Conservation (phyloP, 208 protist genomes). For the Porcisia hertigi region DNA sequence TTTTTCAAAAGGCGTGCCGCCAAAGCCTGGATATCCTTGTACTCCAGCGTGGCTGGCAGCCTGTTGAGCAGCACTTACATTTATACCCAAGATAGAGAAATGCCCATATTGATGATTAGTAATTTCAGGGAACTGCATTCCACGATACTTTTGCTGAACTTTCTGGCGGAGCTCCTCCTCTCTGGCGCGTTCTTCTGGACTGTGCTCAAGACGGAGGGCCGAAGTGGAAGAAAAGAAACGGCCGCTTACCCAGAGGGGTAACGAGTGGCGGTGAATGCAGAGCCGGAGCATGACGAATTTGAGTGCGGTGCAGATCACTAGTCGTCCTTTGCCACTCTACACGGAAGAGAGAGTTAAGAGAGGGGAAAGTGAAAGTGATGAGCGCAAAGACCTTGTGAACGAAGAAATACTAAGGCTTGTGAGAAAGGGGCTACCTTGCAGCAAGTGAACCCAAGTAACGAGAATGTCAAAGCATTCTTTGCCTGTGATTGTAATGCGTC, state of each 20-base stretch:
- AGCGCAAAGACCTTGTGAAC: neutral
- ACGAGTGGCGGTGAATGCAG: neutral
- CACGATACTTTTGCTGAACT: conserved; percentile 51
- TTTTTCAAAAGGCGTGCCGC: conserved; percentile 8
- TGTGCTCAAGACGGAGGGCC: conserved; percentile 15
- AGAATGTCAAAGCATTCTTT: neutral
- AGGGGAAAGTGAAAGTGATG: neutral
- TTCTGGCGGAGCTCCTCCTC: conserved; percentile 57
- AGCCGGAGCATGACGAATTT: conserved; percentile 13
- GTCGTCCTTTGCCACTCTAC: neutral
- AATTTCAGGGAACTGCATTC: conserved; percentile 50
- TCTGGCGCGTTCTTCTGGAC: conserved; percentile 36
- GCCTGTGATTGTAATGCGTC: neutral
- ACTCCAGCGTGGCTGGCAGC: conserved; percentile 21
- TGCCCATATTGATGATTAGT: conserved; percentile 56
- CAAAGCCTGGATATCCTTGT: conserved; percentile 3
- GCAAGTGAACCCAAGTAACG: neutral
- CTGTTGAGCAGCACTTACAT: conserved; percentile 29
- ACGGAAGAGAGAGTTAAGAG: neutral
- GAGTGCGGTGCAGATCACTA: neutral
- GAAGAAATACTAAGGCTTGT: neutral
- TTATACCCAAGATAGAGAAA: conserved; percentile 50
- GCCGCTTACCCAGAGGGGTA: neutral
- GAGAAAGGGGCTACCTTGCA: neutral
- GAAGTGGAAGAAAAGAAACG: conserved; percentile 24